Base-by-base conservation (phyloP, 169 alveolate species). In the Plasmodium vinckei region DNA sequence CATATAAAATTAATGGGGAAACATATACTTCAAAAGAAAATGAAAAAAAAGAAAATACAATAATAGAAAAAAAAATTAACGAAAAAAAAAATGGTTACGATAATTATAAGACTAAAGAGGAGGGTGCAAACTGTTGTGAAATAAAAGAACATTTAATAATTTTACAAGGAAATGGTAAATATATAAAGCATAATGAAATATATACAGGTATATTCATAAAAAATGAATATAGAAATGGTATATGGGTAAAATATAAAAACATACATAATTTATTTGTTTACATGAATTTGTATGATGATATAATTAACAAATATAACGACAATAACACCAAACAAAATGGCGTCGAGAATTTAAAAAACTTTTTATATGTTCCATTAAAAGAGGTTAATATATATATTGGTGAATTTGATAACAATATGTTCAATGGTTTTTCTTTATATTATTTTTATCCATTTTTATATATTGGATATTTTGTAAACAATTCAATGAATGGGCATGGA, bases 341-440 rank as follows among this genome's bases (percentile, higher is more conserved):
- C 1, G 42, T 64, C 15, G 25, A 61, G 1, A 73, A 73, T 5
- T 73, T 73, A 21, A 60, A 15, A 61, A 73, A 73, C 46, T 73
- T 61, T 23, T 49, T 73, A 61, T 73, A 73, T 61, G 73, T 73
- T 19, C 88, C 88, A 46, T 51, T 73, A 42, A 73, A 54, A 65
- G 88, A 73, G 39, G 69, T 73, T 9, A 73, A 73, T 15, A 73
- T 73, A 60, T 73, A 73, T 53, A 73, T 73, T 23, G 88, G 88
- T 3, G 88, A 73, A 23, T 73, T 73, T 27, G 57, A 73, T 39
- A 23, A 63, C 6, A 73, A 73, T 47, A 73, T 73, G 88, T 73
- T 73, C 49, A 73, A 73, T 42, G 88, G 88, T 7, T 73, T 73
- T 73, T 46, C 68, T 19, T 12, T 61, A 9, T 73, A 73, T 54